phyloP scores from a whole-genome alignment of 2,329 filamentous ascomycete genomes.

The Emmonsiellopsis sp. region DNA sequence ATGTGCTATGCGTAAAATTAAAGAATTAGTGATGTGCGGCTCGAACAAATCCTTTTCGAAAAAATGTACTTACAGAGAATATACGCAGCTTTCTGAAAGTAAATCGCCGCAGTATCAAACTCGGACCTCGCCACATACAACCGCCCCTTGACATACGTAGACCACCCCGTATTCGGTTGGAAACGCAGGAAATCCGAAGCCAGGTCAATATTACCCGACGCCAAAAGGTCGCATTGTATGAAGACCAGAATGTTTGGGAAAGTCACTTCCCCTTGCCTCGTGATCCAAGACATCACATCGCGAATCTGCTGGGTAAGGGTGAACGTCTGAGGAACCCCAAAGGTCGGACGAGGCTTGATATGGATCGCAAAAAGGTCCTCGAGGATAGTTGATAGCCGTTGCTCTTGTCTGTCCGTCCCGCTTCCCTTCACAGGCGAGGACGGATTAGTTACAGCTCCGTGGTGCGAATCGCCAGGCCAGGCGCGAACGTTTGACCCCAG shows the following conservation, averaged over 20 bases:
- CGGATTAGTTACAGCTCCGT: constrained; percentile 16
- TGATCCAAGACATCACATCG: constrained; percentile 36
- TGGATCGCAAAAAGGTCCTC: constrained; percentile 36
- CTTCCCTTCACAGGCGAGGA: constrained; percentile 15
- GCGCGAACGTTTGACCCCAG: constrained; percentile 42
- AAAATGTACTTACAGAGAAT: constrained; percentile 58
- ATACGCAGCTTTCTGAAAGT: constrained; percentile 75
- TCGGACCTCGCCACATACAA: constrained; percentile 66
- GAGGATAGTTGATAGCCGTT: constrained; percentile 26
- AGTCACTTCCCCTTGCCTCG: constrained; percentile 45
- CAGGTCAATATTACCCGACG: constrained; percentile 57
- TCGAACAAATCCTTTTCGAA: neutral
- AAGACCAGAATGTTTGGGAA: constrained; percentile 55
- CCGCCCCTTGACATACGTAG: constrained; percentile 73
- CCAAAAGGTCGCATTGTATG: constrained; percentile 57
- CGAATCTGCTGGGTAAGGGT: constrained; percentile 33
- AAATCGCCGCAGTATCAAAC: constrained; percentile 59
- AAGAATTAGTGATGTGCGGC: constrained; percentile 5
- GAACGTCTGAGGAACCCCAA: constrained; percentile 32
- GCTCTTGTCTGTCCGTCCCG: constrained; percentile 13
- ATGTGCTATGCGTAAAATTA: constrained; percentile 21
- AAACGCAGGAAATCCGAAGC: constrained; percentile 59
- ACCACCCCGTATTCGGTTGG: constrained; percentile 49
- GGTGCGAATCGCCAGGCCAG: constrained; percentile 18
- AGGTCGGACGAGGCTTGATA: constrained; percentile 32